Evolutionary conservation across 1,284 basidiomycete genomes (phyloP), one percentile per base, ranked within the genome.

Genomic region (Meira miltonrushii): DNA sequence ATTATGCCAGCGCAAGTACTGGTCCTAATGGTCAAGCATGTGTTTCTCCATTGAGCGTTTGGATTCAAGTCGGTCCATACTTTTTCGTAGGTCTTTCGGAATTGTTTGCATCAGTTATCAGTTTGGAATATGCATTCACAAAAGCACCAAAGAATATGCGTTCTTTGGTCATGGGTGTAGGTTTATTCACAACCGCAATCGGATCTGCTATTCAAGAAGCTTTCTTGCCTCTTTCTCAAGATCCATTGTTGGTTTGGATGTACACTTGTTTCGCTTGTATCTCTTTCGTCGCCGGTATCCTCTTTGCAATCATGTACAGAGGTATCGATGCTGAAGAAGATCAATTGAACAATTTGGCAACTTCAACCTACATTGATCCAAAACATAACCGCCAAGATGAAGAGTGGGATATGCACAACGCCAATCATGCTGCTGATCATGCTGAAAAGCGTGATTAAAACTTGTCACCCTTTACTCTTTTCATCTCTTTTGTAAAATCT

Each of bases 81-180:
- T 65, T 77, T 21, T 66, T 82, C n/a, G 80, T 81, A 19, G 82
- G 81, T 41, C 56, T 81, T 51, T 81, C 79, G 17, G 82, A 82
- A 81, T 90, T 93, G 73, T 84, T 93, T 55, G 88, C 89, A 0
- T 88, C 87, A 9, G 89, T 93, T 79, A 91, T 89, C 17, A 79
- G 79, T 54, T 72, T 82, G 66, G 90, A 93, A 78, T 91, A 91
- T 76, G 90, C 89, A n/a, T 91, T 88, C 81, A 89, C 87, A 60
- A 91, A 79, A 66, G 79, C 80, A 9, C 79, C 79, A 56, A 75
- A 70, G 59, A 77, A 74, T 60, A 79, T 81, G 80, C 71, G 77
- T 8, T 79, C 78, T 37, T 71, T 81, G 39, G 76, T 80, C 55
- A 78, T 76, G 74, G 62, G 62, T 33, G 56, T 71, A 47, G 73